Percentiles rank a stretch among this genome's conserved stretches.
phyloP scores from a whole-genome alignment of 208 protist genomes.

The Trypanosoma melophagium region DNA sequence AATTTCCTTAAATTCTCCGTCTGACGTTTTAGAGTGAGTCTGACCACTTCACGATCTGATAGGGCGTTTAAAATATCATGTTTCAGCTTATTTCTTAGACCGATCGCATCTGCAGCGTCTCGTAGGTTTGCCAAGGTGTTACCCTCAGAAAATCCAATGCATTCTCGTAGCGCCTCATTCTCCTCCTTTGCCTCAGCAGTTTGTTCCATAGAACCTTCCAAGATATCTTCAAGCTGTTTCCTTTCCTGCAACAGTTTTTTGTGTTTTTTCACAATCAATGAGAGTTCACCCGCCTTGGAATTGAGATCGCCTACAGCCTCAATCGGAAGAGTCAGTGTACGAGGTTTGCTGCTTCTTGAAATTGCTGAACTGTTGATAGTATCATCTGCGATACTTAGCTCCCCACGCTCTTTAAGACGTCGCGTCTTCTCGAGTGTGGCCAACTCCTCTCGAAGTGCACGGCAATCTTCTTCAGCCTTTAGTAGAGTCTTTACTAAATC shows the following conservation, averaged over 20 bases:
- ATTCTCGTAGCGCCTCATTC: constrained; percentile 9
- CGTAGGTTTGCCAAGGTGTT: background rate
- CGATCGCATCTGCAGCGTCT: background rate
- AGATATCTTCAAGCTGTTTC: constrained; percentile 24
- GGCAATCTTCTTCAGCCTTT: constrained; percentile 56
- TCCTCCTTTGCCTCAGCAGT: constrained; percentile 14
- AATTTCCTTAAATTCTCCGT: constrained; percentile 1
- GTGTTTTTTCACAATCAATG: constrained; percentile 28
- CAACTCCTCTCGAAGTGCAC: constrained; percentile 64
- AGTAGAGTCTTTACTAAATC: constrained; percentile 50
- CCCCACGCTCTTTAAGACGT: constrained; percentile 17
- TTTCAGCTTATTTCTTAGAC: constrained; percentile 2
- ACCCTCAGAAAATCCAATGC: background rate
- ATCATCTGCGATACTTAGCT: background rate
- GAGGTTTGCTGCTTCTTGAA: constrained; percentile 13
- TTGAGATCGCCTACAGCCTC: constrained; percentile 59
- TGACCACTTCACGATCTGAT: constrained; percentile 3
- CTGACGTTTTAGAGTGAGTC: constrained; percentile 7
- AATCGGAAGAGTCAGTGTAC: constrained; percentile 34
- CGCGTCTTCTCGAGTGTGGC: constrained; percentile 44
- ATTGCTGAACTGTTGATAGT: background rate
- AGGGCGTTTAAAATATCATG: constrained; percentile 13
- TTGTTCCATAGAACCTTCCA: background rate
- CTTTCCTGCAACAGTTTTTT: constrained; percentile 41
- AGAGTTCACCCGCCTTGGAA: constrained; percentile 49